phyloP scores from a whole-genome alignment of 1,284 basidiomycete species.

The Sporisorium scitamineum region DNA sequence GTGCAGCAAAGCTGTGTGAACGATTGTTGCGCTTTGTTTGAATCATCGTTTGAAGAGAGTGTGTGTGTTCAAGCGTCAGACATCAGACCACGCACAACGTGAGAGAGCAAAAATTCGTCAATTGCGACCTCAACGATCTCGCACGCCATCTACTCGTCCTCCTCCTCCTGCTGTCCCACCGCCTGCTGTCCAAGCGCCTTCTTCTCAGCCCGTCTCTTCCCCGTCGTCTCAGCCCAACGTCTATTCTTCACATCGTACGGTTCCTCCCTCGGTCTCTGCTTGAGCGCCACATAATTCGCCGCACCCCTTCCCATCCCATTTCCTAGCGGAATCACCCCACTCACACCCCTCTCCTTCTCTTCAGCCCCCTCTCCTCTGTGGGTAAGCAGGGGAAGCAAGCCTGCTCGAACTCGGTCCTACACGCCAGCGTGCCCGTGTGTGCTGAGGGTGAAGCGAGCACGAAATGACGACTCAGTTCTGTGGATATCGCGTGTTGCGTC shows the following conservation, averaged over 20 bases:
- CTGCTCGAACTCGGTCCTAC: constrained; percentile 15
- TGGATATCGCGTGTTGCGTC: constrained; percentile 51
- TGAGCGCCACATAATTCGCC: constrained; percentile 21
- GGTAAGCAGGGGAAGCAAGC: constrained; percentile 26
- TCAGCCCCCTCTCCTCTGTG: not conserved
- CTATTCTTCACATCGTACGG: constrained; percentile 36
- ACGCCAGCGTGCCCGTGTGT: constrained; percentile 9
- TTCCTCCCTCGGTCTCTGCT: constrained; percentile 29
- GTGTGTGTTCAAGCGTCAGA: not conserved
- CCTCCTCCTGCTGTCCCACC: not conserved
- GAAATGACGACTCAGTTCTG: constrained; percentile 61
- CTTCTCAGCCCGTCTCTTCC: constrained; percentile 16
- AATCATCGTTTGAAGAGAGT: not conserved
- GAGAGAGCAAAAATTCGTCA: not conserved
- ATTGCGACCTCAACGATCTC: too few relatives aligned
- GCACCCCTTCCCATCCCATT: constrained; percentile 36
- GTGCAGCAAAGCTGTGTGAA: not conserved
- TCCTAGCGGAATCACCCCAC: constrained; percentile 31
- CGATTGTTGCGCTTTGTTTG: not conserved
- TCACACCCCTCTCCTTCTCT: not conserved
- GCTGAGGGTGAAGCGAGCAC: constrained; percentile 41
- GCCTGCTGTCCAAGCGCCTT: constrained; percentile 1
- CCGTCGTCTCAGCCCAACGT: constrained; percentile 37
- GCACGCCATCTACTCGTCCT: too few relatives aligned
- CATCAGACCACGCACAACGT: not conserved